These are phyloP conservation scores for Lachancea nothofagi DNA, from an alignment of 805 yeast species.

Conservation along the genomic window DNA sequence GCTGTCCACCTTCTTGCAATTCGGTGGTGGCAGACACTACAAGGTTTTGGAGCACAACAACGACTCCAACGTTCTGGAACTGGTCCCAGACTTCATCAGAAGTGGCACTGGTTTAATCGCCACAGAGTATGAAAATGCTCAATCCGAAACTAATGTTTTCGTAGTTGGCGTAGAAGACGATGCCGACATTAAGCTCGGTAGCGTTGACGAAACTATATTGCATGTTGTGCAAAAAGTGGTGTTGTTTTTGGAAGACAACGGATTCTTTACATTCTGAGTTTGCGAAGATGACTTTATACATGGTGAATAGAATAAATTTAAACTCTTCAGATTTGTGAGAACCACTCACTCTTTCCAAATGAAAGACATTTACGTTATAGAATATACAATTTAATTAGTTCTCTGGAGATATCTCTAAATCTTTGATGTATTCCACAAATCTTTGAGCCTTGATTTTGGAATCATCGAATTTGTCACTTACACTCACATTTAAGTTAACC, in stretches of 20 bases:
- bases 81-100: constrained; percentile 39
- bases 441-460: constrained; percentile 22
- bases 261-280: constrained; percentile 56
- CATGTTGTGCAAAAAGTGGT: constrained; percentile 72
- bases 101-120: constrained; percentile 91
- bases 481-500: constrained; percentile 20
- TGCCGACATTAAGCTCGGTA: constrained; percentile 54
- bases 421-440: constrained; percentile 22
- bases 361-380: no score
- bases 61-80: constrained; percentile 65
- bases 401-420: constrained; percentile 13
- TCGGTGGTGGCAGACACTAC: constrained; percentile 75
- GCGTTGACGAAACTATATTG: constrained; percentile 51
- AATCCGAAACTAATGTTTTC: constrained; percentile 34
- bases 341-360: no score
- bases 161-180: constrained; percentile 42
- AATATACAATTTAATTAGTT: constrained; percentile 5
- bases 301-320: no score
- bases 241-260: constrained; percentile 71
- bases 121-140: constrained; percentile 27
- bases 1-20: constrained; percentile 86
- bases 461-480: constrained; percentile 21
- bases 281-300: no score
- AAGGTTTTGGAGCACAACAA: constrained; percentile 48
- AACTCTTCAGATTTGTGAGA: no score